Conservation (phyloP, 2,329 filamentous ascomycete species). For the Chaetomium sp. region DNA sequence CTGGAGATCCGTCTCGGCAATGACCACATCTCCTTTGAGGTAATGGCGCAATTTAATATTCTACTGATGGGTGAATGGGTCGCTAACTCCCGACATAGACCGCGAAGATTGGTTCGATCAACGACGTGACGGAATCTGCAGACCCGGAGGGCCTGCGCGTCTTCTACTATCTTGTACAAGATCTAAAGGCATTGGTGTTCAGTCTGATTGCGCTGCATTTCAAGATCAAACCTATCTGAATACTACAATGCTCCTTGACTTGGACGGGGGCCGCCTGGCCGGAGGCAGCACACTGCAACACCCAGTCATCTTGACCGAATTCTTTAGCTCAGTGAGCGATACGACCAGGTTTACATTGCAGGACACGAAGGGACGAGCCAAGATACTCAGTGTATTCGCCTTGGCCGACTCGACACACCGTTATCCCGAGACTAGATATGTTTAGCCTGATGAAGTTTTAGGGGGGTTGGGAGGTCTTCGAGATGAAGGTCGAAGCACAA, state of each 20-base stretch:
- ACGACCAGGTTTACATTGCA: no score
- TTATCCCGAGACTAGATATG: no score
- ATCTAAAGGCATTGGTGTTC: slow-evolving; percentile 93
- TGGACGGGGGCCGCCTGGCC: no score
- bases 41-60: slow-evolving; percentile 27
- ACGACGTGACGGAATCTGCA: slow-evolving; percentile 92
- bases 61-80: background rate
- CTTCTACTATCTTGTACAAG: slow-evolving; percentile 98
- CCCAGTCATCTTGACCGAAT: no score
- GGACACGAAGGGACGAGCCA: no score
- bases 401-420: no score
- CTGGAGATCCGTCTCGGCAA: slow-evolving; percentile 89
- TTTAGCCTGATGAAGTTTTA: no score
- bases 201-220: slow-evolving; percentile 95
- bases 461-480: no score
- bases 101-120: slow-evolving; percentile 93
- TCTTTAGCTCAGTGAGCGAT: no score
- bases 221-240: slow-evolving; percentile 78
- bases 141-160: slow-evolving; percentile 94
- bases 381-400: no score
- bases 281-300: no score
- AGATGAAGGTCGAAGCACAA: no score
- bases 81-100: slow-evolving; percentile 52
- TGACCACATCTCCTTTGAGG: slow-evolving; percentile 97
- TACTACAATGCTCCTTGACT: background rate